Evolutionary conservation across 139 green algal species (phyloP), one percentile per base, ranked within the genome.

Genomic region (Closterium sp.): DNA sequence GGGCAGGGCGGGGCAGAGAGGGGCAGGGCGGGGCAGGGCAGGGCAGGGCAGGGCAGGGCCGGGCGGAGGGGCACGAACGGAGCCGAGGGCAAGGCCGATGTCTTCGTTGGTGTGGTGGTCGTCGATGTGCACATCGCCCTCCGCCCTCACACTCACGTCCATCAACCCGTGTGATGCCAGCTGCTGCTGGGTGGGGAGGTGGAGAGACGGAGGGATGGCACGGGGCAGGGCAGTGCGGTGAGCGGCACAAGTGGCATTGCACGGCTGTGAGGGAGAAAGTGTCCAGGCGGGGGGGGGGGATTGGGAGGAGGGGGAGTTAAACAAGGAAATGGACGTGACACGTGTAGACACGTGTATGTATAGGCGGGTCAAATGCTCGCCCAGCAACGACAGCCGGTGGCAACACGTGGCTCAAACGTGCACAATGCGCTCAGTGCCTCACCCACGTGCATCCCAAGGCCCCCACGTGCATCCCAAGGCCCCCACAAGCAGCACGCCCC

Each of bases 51-150:
- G 9, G n/a, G n/a, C 87, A 73, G 38, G 11, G 31, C 87, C 2
- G 28, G n/a, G 27, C 34, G 4, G 28, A 90, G 38, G 38, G 50
- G 50, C 29, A 89, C 86, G 92, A 17, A 94, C 90, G 85, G 92
- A 93, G n/a, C 96, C 96, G 62, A 97, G 88, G 4, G 95, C 93
- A n/a, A 97, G 93, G 0, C 90, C 95, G 31, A 99, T 97, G 93
- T 99, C 98, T 92, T 99, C 98, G 87, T 98, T 98, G 28, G 98
- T 99, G 97, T 99, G 98, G 95, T 99, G 98, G 95, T 99, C 98
- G 93, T 99, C 98, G 89, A 99, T 99, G 96, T 97, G 98, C 2
- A 96, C 98, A 94, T 99, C 98, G 6, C 98, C 98, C 34, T 95
- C 93, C 0, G 91, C 92, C 4, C 94, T 95, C 1, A 99, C 84